Conservation (phyloP, 371 early-diverging fungal species). For the Umbelopsis sp. region DNA sequence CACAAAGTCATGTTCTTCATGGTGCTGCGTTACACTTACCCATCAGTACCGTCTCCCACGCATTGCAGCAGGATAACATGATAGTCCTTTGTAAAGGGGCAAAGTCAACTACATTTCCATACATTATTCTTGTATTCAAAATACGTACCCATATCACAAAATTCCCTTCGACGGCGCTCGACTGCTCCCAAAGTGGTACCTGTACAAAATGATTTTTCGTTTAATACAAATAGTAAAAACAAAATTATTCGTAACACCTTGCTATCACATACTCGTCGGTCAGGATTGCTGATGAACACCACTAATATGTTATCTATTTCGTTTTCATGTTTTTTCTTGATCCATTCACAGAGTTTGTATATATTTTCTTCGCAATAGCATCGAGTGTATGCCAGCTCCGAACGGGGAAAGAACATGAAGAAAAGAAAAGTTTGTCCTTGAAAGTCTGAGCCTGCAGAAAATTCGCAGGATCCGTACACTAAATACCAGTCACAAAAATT, state of each 20-base stretch:
- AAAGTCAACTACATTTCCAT: not conserved
- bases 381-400: slow-evolving; percentile 33
- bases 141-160: slow-evolving; percentile 45
- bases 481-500: slow-evolving; percentile 13
- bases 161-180: slow-evolving; percentile 23
- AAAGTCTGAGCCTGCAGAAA: not conserved
- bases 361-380: slow-evolving; percentile 54
- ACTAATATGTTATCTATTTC: slow-evolving; percentile 30
- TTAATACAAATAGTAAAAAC: not conserved
- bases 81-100: slow-evolving; percentile 36
- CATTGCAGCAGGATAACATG: slow-evolving; percentile 40
- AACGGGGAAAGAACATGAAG: slow-evolving; percentile 10
- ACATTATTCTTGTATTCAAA: not conserved
- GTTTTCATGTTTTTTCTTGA: slow-evolving; percentile 24
- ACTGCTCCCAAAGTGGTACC: slow-evolving; percentile 41
- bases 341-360: slow-evolving; percentile 37
- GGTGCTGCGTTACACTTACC: not conserved
- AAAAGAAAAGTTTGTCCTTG: not conserved
- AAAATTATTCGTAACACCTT: not conserved
- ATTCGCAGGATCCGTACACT: not conserved
- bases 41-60: not conserved
- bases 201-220: slow-evolving; percentile 6
- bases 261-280: slow-evolving; percentile 25
- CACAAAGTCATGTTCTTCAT: too few species aligned
- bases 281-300: slow-evolving; percentile 43